A percentile compares a stretch with the other conserved stretches of the same genome.
Conservation (phyloP, 345 rosid species). For the Eucalyptus cloeziana region DNA sequence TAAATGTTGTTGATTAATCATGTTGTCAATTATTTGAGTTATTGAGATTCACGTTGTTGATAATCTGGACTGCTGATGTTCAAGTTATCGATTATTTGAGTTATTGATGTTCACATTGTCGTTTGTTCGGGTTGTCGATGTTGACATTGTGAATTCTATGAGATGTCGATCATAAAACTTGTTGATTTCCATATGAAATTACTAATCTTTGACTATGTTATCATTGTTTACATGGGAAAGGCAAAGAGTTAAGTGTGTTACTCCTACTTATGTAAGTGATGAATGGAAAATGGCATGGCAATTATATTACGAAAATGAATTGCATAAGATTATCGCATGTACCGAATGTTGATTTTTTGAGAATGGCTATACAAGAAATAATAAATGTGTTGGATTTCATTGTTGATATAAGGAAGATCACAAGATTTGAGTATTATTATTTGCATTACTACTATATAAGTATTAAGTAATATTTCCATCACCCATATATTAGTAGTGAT, state of each 20-base stretch:
- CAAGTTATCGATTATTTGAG: not conserved
- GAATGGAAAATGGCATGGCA: not conserved
- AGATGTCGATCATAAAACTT: not conserved
- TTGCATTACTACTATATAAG: not conserved
- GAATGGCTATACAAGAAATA: not conserved
- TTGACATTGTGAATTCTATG: not conserved
- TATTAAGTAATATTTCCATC: not conserved
- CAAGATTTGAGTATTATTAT: not conserved
- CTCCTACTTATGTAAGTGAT: not conserved
- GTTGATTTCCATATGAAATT: not conserved
- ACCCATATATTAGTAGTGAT: not conserved
- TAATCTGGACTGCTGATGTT: not conserved
- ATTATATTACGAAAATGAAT: not conserved
- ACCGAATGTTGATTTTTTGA: not conserved
- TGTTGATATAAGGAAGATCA: not conserved
- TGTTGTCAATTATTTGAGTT: not conserved
- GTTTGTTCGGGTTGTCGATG: not conserved
- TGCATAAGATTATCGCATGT: not conserved
- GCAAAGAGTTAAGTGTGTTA: not conserved
- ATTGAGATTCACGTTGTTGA: no score
- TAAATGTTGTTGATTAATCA: not conserved
- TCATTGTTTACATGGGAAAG: not conserved
- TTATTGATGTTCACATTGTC: not conserved
- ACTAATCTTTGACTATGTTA: not conserved
- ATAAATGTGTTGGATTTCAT: not conserved